Base-by-base conservation (phyloP, 441 rosid species). In the Euphorbia celastroides region DNA sequence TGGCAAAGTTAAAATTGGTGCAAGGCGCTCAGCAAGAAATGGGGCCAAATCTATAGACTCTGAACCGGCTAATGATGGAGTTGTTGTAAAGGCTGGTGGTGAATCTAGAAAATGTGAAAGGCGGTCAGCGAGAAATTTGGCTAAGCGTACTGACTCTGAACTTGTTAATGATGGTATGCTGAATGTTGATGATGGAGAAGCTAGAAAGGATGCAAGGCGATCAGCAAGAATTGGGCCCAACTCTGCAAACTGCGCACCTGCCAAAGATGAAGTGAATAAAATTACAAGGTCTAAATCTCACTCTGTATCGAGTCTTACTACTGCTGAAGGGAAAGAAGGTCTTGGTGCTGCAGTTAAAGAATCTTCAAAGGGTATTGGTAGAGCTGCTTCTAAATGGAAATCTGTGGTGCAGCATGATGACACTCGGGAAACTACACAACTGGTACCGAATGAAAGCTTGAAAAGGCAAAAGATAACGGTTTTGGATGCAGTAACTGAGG, bases 11-110 rank as follows among this genome's bases (percentile, higher is more conserved):
- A 65, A 36, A 41, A 71, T 56, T 51, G 63, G 32, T 57, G 26
- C 64, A 31, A 64, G 67, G 68, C 70, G 62, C 63, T 52, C 77
- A 6, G 75, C 32, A 51, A 67, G 64, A 59, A 69, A 8, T 51
- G 54, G 16, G 46, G 57, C 28, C 3, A 58, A 67, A 42, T 70
- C 64, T 55, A 36, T 36, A 6, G 62, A 41, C 30, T 38, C 66
- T 17, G 63, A 57, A 57, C 22, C 28, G 34, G 48, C 67, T 42
- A 27, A 41, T 34, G 26, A 31, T 62, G 58, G 25, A 27, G 31
- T 23, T 48, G 23, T 17, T 20, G 52, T 13, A 13, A 27, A 13
- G 42, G 42, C 42, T 36, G 42, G 42, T 36, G 42, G 42, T 36
- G 42, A 36, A 36, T 36, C 42, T 36, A 36, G 42, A 36, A 13